Base-by-base conservation (phyloP, 345 rosid species). In the Triadica sebifera region DNA sequence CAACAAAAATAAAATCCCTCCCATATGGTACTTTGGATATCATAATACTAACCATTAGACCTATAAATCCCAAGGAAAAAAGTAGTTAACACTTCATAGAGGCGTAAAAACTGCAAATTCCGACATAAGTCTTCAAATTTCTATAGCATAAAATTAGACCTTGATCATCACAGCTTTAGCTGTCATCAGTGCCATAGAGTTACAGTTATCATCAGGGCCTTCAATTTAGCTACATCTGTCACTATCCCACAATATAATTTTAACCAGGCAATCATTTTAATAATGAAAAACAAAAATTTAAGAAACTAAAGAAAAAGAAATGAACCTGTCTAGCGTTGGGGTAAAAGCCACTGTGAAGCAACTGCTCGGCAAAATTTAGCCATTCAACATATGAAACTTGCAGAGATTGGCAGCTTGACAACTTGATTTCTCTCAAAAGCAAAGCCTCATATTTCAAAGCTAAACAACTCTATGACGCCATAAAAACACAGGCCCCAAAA, bases 391-490 rank as follows among this genome's bases (percentile, higher is more conserved):
- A 69, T 58, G 91, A 86, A 84, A 90, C 94, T 51, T 76, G 82
- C 38, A 90, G 73, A 89, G 84, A 87, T 49, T 62, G 73, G 66
- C 81, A 80, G 56, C 76, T 77, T 3, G 75, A 12, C 52, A 90
- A 88, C 77, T 86, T 88, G 76, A 82, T 66, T 38, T 91, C 87
- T 50, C 97, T 79, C 59, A 91, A 76, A 75, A 63, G 73, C 52
- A 91, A 83, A 4, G 89, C 96, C 86, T 93, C 99, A 17, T 93
- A 93, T 71, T 81, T 86, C 82, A 91, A 57, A 16, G 94, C 97
- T 79, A 91, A 83, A 81, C 89, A 89, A 76, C 90, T 89, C 99
- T 88, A 74, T 3, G 8, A 4, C 25, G 47, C 25, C 12, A 25
- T 24, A 63, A 19, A 1, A 8, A 25, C 15, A 1, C 49, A 39